These are phyloP conservation scores for Claviceps maximensis DNA, from an alignment of 2,329 filamentous ascomycete species.

Conservation along the genomic window DNA sequence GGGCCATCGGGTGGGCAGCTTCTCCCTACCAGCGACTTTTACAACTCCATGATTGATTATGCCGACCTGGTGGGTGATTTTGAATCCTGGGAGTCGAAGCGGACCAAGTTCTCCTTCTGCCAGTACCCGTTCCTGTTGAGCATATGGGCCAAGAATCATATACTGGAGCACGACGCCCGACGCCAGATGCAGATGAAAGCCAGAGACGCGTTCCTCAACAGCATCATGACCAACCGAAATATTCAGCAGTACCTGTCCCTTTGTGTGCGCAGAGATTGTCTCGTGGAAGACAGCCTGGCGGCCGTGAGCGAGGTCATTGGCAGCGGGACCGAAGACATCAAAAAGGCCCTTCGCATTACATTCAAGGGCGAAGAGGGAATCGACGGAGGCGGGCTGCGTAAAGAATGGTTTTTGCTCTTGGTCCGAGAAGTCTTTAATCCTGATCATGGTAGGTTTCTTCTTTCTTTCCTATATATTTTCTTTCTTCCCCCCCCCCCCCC, in stretches of 20 bases:
- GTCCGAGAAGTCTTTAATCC: slow-evolving; percentile 85
- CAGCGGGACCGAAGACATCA: slow-evolving; percentile 69
- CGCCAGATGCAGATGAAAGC: slow-evolving; percentile 84
- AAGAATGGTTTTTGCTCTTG: slow-evolving; percentile 88
- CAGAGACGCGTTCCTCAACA: slow-evolving; percentile 81
- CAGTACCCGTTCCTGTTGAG: slow-evolving; percentile 87
- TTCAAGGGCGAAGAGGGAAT: slow-evolving; percentile 85
- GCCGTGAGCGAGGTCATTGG: slow-evolving; percentile 77
- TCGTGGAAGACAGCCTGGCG: slow-evolving; percentile 78
- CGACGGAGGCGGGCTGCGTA: slow-evolving; percentile 77
- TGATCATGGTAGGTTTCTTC: slow-evolving; percentile 54
- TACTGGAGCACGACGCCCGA: slow-evolving; percentile 75
- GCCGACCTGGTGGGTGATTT: slow-evolving; percentile 78
- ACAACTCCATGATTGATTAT: slow-evolving; percentile 75
- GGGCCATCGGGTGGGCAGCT: slow-evolving; percentile 43
- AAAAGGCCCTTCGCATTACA: slow-evolving; percentile 75
- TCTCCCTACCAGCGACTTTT: slow-evolving; percentile 72
- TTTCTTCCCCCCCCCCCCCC: background rate
- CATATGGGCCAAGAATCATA: slow-evolving; percentile 83
- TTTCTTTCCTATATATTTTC: too few species aligned
- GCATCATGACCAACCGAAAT: slow-evolving; percentile 61
- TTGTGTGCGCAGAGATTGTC: slow-evolving; percentile 66
- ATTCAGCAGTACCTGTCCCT: slow-evolving; percentile 69
- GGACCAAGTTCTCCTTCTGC: slow-evolving; percentile 71
- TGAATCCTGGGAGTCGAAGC: slow-evolving; percentile 69